Base-by-base conservation (phyloP, 2,329 filamentous ascomycete genomes). In the Epichloe uncinata region DNA sequence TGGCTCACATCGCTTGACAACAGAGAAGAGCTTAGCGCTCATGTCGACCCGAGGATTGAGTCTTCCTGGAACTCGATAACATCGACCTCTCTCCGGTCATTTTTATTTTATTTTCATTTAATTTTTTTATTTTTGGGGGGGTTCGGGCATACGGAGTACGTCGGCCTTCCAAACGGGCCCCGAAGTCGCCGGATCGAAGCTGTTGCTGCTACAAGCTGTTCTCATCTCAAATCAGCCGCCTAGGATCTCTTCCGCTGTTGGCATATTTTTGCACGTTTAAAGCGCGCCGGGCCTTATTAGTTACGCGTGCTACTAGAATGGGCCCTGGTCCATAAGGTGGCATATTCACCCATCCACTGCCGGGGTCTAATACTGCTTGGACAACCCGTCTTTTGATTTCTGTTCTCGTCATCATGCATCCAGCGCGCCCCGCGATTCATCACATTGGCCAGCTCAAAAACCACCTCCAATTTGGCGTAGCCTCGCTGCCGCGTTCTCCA, bases 401-500 rank as follows among this genome's bases (percentile, higher is more conserved):
- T 47, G 38, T 47, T 52, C 41, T 47, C 44, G 52, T 53, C 53
- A 50, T 34, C 45, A 45, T 52, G 53, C 52, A 54, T 42, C 41
- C 34, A 46, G 33, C 11, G 22, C 15, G 20, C 38, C 42, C 50
- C 13, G 41, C 42, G 22, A 30, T 13, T 22, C 36, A 18, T 40
- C 33, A 42, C 5, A 46, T 42, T 34, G 20, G 26, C 40, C 50
- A 48, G 46, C 41, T 51, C 45, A 49, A 41, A 20, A 20, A 35
- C 20, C 37, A 45, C 15, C 7, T 30, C n/a, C 34, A 34, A 18
- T n/a, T 40, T 33, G 33, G 44, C 38, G 12, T 18, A 49, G 30
- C 36, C 42, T 42, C 43, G 46, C 43, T 42, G 22, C 42, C 20
- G 26, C 47, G 22, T 45, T 30, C 30, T 35, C 49, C 33, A 45